phyloP scores from a whole-genome alignment of 2,329 filamentous ascomycete species.

The Aspergillus texensis region DNA sequence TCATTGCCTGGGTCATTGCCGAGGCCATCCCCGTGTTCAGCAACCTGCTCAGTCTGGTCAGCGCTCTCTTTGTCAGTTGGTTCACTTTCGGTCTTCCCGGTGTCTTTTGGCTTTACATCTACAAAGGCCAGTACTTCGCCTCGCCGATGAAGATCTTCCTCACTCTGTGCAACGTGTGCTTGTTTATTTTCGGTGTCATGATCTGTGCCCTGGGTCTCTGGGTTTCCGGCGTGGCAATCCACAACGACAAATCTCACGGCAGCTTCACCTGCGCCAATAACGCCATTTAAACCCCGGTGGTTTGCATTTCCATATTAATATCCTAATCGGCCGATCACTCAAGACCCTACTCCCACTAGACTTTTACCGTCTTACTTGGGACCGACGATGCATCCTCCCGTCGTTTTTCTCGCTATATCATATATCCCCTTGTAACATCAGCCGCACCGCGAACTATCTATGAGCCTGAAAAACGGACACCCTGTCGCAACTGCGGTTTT shows the following conservation, averaged over 20 bases:
- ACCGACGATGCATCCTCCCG: neutral
- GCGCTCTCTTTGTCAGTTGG: slow-evolving; percentile 65
- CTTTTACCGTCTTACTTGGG: neutral
- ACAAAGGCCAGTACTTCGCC: slow-evolving; percentile 45
- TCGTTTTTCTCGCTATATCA: neutral
- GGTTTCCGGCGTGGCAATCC: slow-evolving; percentile 39
- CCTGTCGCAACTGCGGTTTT: neutral
- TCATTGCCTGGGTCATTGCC: slow-evolving; percentile 68
- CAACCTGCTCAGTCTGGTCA: slow-evolving; percentile 64
- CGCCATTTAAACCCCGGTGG: slow-evolving; percentile 11
- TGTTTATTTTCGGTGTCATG: slow-evolving; percentile 40
- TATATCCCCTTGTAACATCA: neutral
- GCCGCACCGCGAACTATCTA: neutral
- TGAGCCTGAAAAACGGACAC: neutral
- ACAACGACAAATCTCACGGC: slow-evolving; percentile 32
- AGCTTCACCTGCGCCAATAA: slow-evolving; percentile 46
- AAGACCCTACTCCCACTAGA: neutral
- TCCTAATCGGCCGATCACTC: neutral
- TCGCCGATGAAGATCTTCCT: slow-evolving; percentile 48
- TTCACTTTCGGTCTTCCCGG: slow-evolving; percentile 58
- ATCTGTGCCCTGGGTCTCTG: slow-evolving; percentile 43
- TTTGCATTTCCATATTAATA: neutral
- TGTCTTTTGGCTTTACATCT: slow-evolving; percentile 53
- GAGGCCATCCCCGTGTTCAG: slow-evolving; percentile 71
- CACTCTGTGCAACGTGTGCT: slow-evolving; percentile 46